phyloP scores from a whole-genome alignment of 2,329 filamentous ascomycete species.

The Lachnellula arida region DNA sequence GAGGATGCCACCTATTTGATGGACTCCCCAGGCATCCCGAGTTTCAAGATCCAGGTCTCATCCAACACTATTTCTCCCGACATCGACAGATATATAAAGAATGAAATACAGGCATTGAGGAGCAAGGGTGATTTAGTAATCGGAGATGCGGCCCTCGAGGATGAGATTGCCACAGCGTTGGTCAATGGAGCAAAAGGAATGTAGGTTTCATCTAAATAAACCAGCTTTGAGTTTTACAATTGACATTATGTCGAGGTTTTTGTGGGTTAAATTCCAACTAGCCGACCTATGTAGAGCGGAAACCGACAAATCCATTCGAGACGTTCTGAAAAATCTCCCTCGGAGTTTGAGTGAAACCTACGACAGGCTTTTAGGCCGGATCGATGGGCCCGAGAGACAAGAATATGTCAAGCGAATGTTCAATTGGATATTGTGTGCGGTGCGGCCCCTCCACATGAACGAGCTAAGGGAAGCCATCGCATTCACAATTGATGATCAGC shows the following conservation, averaged over 20 bases:
- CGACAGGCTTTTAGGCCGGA: background rate
- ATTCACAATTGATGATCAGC: background rate
- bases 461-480: background rate
- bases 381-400: background rate
- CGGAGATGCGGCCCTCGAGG: background rate
- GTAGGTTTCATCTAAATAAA: background rate
- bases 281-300: background rate
- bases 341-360: background rate
- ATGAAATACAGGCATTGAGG: background rate
- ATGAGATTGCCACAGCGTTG: conserved; percentile 1
- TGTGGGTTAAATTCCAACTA: background rate
- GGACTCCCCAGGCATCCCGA: background rate
- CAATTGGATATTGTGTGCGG: background rate
- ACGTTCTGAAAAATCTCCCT: background rate
- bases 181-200: conserved; percentile 8
- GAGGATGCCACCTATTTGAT: conserved; percentile 1
- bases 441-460: background rate
- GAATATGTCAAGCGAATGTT: background rate
- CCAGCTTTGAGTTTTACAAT: background rate
- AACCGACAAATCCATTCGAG: background rate
- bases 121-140: background rate
- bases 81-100: background rate
- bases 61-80: background rate
- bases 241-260: background rate
- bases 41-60: background rate